Evolutionary conservation across 2,329 filamentous ascomycete genomes (phyloP), one percentile per base, ranked within the genome.

Genomic region (Leptographium lundbergii): DNA sequence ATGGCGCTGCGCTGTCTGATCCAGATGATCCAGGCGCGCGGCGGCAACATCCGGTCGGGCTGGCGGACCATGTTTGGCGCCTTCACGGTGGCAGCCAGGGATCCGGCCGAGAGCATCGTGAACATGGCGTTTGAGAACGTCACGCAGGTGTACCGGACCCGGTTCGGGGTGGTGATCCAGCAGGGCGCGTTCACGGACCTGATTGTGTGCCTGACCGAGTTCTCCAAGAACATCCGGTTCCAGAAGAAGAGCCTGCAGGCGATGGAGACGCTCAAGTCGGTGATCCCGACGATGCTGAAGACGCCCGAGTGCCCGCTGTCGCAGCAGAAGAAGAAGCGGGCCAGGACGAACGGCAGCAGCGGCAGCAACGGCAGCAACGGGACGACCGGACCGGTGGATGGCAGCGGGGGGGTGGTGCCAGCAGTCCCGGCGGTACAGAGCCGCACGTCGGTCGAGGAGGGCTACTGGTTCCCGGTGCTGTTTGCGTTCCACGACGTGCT

Each of bases 41-140:
- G 95, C 6, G 88, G 96, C 72, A 97, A 97, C 66, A 99, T 99
- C 68, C 86, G 92, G 57, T 96, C 91, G 47, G 94, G 94, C 6
- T 99, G 94, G 94, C 87, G 94, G 69, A 97, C 95, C 24, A 99
- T 99, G 92, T 97, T 99, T 72, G 94, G 92, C 4, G 92, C 96
- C 34, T 99, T 99, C 69, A 96, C 92, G 1, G 91, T 97, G 45
- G 94, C 95, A 32, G 94, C 95, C 22, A 81, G 87, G 62, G 95
- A 97, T 69, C 89, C 88, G 19, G 91, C 96, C 69, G 94, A 99
- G 75, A 87, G 85, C 63, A 96, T 99, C 64, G 94, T 99, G 62
- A 96, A 91, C 67, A 84, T 99, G 67, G 91, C 95, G 0, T 99
- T 95, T 68, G 94, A 99, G 67, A 96, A 96, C 69, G 92, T 99